A percentile compares a stretch with the other conserved stretches of the same genome.
Evolutionary conservation across 2,329 filamentous ascomycete species (phyloP).

Genomic region (Exophiala calicioides): DNA sequence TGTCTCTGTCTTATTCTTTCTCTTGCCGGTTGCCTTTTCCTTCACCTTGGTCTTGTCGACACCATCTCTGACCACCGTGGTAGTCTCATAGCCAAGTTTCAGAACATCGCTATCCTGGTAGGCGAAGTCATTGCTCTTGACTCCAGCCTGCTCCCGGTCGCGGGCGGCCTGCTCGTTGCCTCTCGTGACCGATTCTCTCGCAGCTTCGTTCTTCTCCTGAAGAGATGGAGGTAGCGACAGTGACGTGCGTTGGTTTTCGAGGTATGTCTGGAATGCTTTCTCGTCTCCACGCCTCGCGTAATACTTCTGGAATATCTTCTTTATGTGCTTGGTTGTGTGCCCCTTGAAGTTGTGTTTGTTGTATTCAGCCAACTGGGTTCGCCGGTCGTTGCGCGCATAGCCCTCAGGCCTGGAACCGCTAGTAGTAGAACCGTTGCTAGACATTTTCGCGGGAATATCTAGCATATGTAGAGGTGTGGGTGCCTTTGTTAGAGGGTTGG

Average conservation of each 20-base stretch:
- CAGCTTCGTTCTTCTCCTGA: neutral
- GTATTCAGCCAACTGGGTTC: neutral
- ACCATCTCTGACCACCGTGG: no score
- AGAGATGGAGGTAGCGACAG: neutral
- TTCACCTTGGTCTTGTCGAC: no score
- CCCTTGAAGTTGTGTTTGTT: neutral
- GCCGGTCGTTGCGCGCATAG: neutral
- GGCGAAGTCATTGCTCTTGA: conserved; percentile 6
- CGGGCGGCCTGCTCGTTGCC: conserved; percentile 2
- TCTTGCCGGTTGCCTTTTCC: no score
- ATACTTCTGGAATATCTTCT: neutral
- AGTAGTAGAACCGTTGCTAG: no score
- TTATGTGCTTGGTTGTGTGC: neutral
- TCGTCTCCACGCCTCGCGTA: neutral
- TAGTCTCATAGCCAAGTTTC: no score
- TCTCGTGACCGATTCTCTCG: neutral
- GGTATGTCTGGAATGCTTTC: neutral
- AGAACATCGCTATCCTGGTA: no score
- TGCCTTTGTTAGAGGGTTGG: no score
- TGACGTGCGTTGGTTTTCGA: neutral
- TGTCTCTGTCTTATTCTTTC: no score
- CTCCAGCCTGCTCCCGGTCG: neutral
- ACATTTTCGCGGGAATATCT: no score
- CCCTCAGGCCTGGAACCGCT: no score
- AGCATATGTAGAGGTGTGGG: no score